Evolutionary conservation across 2,329 filamentous ascomycete species (phyloP).

Genomic region (Nakataea oryzae): DNA sequence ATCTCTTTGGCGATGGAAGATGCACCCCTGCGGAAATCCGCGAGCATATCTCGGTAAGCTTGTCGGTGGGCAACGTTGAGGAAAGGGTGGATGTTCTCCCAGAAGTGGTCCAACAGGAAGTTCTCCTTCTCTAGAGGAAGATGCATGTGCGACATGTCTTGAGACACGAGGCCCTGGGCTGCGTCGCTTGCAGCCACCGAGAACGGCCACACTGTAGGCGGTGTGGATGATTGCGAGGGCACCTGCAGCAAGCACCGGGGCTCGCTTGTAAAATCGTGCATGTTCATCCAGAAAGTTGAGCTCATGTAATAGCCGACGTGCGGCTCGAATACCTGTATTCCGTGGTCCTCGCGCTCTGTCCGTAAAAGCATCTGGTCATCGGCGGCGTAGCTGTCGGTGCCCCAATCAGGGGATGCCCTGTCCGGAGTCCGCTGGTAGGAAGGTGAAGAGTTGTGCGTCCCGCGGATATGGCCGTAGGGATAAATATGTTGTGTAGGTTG

Average conservation of each 20-base stretch:
- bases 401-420: neutral
- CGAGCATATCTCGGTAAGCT: neutral
- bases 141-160: neutral
- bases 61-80: neutral
- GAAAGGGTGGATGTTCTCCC: neutral
- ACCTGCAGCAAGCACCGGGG: neutral
- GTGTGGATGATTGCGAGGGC: neutral
- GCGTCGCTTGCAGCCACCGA: neutral
- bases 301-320: neutral
- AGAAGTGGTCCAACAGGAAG: neutral
- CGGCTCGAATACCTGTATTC: neutral
- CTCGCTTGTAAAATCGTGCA: conserved; percentile 1
- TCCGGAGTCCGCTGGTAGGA: neutral
- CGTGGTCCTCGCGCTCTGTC: neutral
- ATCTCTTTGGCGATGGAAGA: neutral
- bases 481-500: neutral
- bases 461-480: neutral
- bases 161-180: neutral
- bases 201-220: neutral
- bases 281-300: conserved; percentile 1
- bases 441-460: neutral
- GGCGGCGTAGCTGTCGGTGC: neutral
- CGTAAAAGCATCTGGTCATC: neutral
- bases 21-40: neutral
- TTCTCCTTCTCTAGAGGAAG: neutral